phyloP scores from a whole-genome alignment of 2,329 filamentous ascomycete genomes.

The Colletotrichum nymphaeae region DNA sequence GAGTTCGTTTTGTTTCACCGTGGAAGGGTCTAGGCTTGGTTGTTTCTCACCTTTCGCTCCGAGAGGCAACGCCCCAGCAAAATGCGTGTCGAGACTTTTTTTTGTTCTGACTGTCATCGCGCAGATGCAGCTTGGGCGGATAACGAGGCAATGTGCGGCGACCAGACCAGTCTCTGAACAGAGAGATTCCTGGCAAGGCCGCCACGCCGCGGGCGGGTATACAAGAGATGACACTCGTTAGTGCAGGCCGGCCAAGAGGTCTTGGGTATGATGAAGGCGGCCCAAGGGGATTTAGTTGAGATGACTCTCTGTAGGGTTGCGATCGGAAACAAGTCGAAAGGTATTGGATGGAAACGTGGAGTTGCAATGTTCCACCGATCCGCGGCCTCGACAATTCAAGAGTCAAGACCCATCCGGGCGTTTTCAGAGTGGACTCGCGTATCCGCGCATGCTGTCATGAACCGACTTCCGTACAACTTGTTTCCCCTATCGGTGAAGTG shows the following conservation, averaged over 20 bases:
- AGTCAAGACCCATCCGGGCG: not conserved
- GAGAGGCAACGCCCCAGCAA: not conserved
- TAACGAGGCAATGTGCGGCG: not conserved
- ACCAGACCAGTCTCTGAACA: not conserved
- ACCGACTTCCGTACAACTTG: not conserved
- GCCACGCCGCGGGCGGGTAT: not conserved
- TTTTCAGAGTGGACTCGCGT: not conserved
- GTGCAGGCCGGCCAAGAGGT: constrained; percentile 13
- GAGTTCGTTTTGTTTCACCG: constrained; percentile 34
- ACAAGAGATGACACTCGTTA: constrained; percentile 27
- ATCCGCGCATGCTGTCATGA: too few species aligned
- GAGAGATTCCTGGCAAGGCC: constrained; percentile 1
- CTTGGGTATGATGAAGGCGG: not conserved
- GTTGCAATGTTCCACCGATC: constrained; percentile 15
- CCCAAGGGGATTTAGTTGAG: not conserved
- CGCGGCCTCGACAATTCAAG: not conserved
- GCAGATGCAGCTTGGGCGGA: not conserved
- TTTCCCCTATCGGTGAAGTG: not conserved
- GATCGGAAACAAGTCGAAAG: constrained; percentile 20
- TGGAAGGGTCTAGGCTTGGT: constrained; percentile 22
- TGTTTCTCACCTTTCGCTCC: constrained; percentile 4
- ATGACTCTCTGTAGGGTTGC: not conserved
- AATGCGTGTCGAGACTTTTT: not conserved
- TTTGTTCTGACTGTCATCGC: not conserved
- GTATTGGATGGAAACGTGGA: constrained; percentile 11